phyloP scores from a whole-genome alignment of 73 alveolate species.

The Tetrahymena malaccensis region DNA sequence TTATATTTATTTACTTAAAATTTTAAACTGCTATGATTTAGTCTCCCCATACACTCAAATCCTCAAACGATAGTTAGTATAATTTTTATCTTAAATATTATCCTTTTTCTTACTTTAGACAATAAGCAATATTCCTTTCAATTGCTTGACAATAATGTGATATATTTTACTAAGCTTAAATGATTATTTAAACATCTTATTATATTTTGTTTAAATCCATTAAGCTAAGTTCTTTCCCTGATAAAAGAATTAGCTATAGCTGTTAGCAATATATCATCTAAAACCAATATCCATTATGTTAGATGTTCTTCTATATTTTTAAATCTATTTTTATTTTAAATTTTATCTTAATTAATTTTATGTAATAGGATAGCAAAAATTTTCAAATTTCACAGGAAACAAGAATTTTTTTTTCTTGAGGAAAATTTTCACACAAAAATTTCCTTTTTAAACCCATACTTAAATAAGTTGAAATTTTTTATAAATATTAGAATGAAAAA shows the following conservation, averaged over 20 bases:
- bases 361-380: too few relatives aligned
- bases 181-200: not conserved
- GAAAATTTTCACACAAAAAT: too few relatives aligned
- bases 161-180: not conserved
- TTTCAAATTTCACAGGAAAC: too few relatives aligned
- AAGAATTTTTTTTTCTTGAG: too few relatives aligned
- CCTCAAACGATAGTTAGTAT: not conserved
- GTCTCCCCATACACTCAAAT: not conserved
- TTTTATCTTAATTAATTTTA: too few relatives aligned
- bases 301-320: not conserved
- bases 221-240: not conserved
- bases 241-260: not conserved
- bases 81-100: not conserved
- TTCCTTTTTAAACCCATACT: too few relatives aligned
- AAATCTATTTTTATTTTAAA: not conserved
- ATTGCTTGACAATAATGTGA: not conserved
- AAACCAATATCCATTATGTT: not conserved
- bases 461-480: too few relatives aligned
- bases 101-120: not conserved
- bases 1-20: too few relatives aligned
- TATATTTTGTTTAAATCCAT: not conserved
- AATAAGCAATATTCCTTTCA: not conserved
- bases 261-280: not conserved
- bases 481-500: too few relatives aligned
- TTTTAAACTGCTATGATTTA: not conserved